Conservation (phyloP, 768 basidiomycete species). For the Leccinum aurantiacum region DNA sequence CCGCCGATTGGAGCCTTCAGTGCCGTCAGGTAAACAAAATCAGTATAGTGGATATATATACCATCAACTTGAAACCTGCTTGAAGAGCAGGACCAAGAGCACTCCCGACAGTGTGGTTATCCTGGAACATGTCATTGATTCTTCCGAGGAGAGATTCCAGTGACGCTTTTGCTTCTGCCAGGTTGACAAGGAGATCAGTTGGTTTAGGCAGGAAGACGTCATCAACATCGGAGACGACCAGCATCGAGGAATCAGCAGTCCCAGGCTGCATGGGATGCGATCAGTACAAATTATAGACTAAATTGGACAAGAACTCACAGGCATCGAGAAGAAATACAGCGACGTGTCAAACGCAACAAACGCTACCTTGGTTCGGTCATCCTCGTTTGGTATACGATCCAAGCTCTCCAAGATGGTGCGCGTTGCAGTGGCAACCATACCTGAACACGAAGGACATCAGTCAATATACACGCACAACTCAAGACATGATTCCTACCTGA, state of each 20-base stretch:
- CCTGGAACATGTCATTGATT: constrained; percentile 96
- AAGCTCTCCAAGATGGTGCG: constrained; percentile 94
- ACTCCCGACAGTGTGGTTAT: constrained; percentile 90
- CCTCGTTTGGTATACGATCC: constrained; percentile 94
- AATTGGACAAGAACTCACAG: constrained; percentile 38
- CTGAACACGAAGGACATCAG: constrained; percentile 36
- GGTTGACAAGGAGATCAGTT: constrained; percentile 92
- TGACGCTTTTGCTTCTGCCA: constrained; percentile 77
- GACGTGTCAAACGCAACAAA: constrained; percentile 91
- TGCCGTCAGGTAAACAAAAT: constrained; percentile 1
- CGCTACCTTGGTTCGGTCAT: constrained; percentile 87
- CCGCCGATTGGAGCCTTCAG: constrained; percentile 86
- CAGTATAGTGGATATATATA: constrained; percentile 30
- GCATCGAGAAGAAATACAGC: constrained; percentile 95
- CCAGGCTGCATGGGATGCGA: constrained; percentile 47
- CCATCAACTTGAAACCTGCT: constrained; percentile 95
- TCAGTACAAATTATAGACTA: constrained; percentile 3
- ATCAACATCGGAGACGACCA: constrained; percentile 95
- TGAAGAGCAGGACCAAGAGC: constrained; percentile 94
- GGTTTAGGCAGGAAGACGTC: constrained; percentile 98
- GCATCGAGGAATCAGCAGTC: constrained; percentile 81
- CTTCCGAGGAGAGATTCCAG: constrained; percentile 80
- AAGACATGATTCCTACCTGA: constrained; percentile 55
- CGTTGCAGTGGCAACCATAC: constrained; percentile 98
- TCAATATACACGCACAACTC: neutral